phyloP scores from a whole-genome alignment of 2,329 filamentous ascomycete species.

The Diplocarpon rosae region DNA sequence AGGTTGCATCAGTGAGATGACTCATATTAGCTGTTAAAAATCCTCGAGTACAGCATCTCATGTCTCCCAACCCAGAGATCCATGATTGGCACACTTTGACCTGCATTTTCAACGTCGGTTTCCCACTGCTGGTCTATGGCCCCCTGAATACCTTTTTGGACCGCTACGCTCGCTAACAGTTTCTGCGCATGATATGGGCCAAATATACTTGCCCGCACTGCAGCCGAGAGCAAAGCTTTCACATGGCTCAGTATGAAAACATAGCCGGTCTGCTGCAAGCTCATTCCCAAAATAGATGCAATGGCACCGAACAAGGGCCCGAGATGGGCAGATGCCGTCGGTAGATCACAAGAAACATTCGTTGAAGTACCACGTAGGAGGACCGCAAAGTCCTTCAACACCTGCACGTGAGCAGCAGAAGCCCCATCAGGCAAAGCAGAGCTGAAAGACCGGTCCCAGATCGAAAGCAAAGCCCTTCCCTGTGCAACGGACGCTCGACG shows the following conservation, averaged over 20 bases:
- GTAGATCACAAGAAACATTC: slow-evolving; percentile 22
- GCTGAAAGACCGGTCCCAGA: slow-evolving; percentile 65
- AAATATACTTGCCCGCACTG: slow-evolving; percentile 65
- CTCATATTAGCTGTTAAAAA: slow-evolving; percentile 61
- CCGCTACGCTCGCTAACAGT: slow-evolving; percentile 49
- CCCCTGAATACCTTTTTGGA: slow-evolving; percentile 45
- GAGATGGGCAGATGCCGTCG: slow-evolving; percentile 50
- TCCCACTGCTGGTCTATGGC: slow-evolving; percentile 51
- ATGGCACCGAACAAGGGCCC: slow-evolving; percentile 62
- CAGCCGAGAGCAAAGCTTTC: slow-evolving; percentile 65
- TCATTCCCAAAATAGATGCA: slow-evolving; percentile 48
- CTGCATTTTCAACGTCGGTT: slow-evolving; percentile 51
- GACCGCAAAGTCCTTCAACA: slow-evolving; percentile 21
- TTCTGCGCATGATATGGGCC: slow-evolving; percentile 73
- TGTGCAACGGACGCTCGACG: slow-evolving; percentile 65
- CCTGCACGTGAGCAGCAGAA: slow-evolving; percentile 16
- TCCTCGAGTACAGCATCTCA: slow-evolving; percentile 73
- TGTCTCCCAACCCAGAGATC: slow-evolving; percentile 78
- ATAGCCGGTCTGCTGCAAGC: slow-evolving; percentile 54
- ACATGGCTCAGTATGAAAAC: slow-evolving; percentile 67
- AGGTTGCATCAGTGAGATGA: not conserved
- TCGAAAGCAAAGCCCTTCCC: slow-evolving; percentile 59
- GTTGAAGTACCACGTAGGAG: slow-evolving; percentile 19
- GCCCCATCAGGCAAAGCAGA: slow-evolving; percentile 26
- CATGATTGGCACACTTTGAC: slow-evolving; percentile 65